A percentile compares a stretch with the other conserved stretches of the same genome.
Conservation (phyloP, 2,329 filamentous ascomycete genomes). For the Pseudocercospora fuligena region DNA sequence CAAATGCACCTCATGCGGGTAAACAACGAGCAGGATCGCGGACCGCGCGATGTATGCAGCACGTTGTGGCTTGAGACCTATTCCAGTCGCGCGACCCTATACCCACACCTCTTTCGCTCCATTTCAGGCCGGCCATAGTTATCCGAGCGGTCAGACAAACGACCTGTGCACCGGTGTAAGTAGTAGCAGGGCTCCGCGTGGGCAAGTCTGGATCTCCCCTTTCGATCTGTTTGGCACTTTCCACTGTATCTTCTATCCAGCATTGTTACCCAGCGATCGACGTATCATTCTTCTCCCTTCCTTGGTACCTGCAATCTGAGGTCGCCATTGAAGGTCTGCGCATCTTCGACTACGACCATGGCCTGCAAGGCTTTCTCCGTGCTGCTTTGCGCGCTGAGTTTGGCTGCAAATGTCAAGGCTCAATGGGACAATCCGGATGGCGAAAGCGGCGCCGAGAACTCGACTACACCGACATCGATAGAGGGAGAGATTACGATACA, state of each 20-base stretch:
- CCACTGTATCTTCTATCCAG: not conserved
- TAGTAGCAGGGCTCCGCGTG: not conserved
- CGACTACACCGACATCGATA: slow-evolving; percentile 2
- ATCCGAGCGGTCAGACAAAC: slow-evolving; percentile 1
- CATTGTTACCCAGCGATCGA: not conserved
- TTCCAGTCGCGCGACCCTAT: not conserved
- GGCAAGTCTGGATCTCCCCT: not conserved
- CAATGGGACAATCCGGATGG: slow-evolving; percentile 12
- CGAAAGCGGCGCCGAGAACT: slow-evolving; percentile 5
- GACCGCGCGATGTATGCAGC: not conserved
- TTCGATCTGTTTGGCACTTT: slow-evolving; percentile 1
- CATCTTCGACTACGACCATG: not conserved
- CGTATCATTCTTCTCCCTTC: too few relatives aligned
- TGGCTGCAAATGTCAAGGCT: not conserved
- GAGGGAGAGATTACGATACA: slow-evolving; percentile 36
- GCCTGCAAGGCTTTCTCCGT: not conserved
- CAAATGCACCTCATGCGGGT: not conserved
- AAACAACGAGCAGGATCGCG: not conserved
- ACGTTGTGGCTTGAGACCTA: slow-evolving; percentile 9
- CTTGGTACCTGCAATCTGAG: not conserved
- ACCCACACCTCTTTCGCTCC: not conserved
- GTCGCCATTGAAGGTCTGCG: not conserved
- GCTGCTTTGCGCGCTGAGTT: not conserved
- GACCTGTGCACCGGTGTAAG: slow-evolving; percentile 1
- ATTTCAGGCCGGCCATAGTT: not conserved